These are phyloP conservation scores for Cyclotella kingstonii DNA, from an alignment of 108 stramenopile genomes.

Conservation along the genomic window DNA sequence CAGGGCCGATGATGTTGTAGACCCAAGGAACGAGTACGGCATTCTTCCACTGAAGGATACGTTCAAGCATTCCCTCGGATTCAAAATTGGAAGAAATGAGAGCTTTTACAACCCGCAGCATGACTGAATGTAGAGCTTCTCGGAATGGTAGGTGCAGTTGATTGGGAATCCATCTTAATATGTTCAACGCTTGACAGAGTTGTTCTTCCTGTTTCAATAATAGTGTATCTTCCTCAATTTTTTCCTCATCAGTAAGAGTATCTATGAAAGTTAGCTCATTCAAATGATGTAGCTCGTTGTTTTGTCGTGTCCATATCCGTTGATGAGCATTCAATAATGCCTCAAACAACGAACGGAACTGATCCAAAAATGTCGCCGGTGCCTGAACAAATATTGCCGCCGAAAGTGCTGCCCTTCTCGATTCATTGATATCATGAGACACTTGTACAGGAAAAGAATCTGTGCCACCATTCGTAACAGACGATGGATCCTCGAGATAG, in stretches of 20 bases:
- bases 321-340: neutral
- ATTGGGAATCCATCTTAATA: conserved; percentile 55
- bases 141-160: conserved; percentile 45
- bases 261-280: neutral
- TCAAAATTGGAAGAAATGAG: conserved; percentile 61
- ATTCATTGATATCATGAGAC: too few relatives aligned
- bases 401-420: too few relatives aligned
- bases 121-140: conserved; percentile 50
- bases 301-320: neutral
- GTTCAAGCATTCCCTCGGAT: conserved; percentile 38
- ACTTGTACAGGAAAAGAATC: too few relatives aligned
- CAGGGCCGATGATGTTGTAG: conserved; percentile 38
- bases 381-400: neutral
- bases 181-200: conserved; percentile 43
- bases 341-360: neutral
- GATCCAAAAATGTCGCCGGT: neutral
- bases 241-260: neutral
- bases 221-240: conserved; percentile 5
- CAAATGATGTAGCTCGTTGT: neutral
- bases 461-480: too few relatives aligned
- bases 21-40: conserved; percentile 52
- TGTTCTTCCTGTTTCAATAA: too few relatives aligned
- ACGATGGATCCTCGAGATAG: neutral
- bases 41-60: conserved; percentile 50
- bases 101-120: conserved; percentile 24